A percentile compares a stretch with the other conserved stretches of the same genome.
Evolutionary conservation across 139 green algal species (phyloP).

Genomic region (Chlorella sp.): DNA sequence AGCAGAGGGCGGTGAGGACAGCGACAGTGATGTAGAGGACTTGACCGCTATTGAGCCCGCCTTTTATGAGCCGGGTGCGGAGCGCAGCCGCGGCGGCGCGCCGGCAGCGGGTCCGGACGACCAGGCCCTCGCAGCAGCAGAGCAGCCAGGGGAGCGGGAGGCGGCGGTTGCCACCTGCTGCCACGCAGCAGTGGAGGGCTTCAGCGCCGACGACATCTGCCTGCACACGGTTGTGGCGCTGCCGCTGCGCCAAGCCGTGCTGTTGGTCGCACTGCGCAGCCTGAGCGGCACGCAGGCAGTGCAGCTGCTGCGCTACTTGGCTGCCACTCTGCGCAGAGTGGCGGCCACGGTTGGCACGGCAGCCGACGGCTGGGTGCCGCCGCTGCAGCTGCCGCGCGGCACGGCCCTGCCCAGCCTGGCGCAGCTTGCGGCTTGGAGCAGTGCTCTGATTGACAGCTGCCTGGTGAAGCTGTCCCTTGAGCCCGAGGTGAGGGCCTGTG

Average conservation of each 20-base stretch:
- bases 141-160: not conserved
- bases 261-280: conserved; percentile 18
- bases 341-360: not conserved
- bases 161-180: conserved; percentile 23
- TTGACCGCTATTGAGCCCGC: not conserved
- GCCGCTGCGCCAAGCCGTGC: not conserved
- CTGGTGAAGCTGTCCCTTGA: conserved; percentile 3
- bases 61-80: too few relatives aligned
- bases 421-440: conserved; percentile 15
- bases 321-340: conserved; percentile 25
- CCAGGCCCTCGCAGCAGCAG: not conserved
- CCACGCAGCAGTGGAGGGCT: conserved; percentile 14
- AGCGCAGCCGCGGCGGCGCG: not conserved
- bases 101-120: not conserved
- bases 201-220: conserved; percentile 2
- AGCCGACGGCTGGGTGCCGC: not conserved
- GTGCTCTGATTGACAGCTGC: conserved; percentile 16
- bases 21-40: not conserved
- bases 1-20: not conserved
- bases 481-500: not conserved
- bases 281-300: conserved; percentile 7
- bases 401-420: not conserved
- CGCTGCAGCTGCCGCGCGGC: not conserved
- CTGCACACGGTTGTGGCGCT: conserved; percentile 34
- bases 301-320: conserved; percentile 39